Evolutionary conservation across 2,329 filamentous ascomycete species (phyloP).

Genomic region (Xylaria sp.): DNA sequence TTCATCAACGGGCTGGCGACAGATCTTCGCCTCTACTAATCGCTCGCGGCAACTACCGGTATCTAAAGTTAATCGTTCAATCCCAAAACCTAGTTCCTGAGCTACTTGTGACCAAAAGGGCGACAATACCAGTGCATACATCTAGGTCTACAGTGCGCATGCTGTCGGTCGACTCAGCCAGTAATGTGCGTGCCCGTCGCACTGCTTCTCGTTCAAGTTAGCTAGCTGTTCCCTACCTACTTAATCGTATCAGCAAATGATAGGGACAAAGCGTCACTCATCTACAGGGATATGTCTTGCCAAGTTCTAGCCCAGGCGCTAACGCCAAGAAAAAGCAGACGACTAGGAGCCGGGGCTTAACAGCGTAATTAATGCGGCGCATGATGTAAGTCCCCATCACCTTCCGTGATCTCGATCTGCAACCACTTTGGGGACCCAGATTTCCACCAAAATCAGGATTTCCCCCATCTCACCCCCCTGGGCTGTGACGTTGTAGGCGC

Average conservation of each 20-base stretch:
- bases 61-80: too few species aligned
- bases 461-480: not conserved
- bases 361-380: conserved; percentile 17
- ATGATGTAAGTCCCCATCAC: conserved; percentile 28
- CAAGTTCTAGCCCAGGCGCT: not conserved
- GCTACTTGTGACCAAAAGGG: too few species aligned
- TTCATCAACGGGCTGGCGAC: too few species aligned
- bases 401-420: conserved; percentile 28
- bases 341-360: not conserved
- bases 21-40: too few species aligned
- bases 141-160: too few species aligned
- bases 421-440: conserved; percentile 10
- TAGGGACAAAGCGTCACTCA: conserved; percentile 7
- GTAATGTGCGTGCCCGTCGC: too few species aligned
- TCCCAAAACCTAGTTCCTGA: too few species aligned
- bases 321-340: conserved; percentile 6
- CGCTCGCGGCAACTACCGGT: too few species aligned
- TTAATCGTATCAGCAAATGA: not conserved
- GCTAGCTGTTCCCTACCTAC: too few species aligned
- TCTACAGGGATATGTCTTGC: not conserved
- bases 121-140: too few species aligned
- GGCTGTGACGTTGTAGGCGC: conserved; percentile 27
- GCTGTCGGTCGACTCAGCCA: too few species aligned
- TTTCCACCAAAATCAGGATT: conserved; percentile 30
- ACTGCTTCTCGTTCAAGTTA: too few species aligned